Percentiles rank a stretch among this genome's conserved stretches.
Conservation (phyloP, 1,139 yeast species). For the Sporopachydermia cereana region DNA sequence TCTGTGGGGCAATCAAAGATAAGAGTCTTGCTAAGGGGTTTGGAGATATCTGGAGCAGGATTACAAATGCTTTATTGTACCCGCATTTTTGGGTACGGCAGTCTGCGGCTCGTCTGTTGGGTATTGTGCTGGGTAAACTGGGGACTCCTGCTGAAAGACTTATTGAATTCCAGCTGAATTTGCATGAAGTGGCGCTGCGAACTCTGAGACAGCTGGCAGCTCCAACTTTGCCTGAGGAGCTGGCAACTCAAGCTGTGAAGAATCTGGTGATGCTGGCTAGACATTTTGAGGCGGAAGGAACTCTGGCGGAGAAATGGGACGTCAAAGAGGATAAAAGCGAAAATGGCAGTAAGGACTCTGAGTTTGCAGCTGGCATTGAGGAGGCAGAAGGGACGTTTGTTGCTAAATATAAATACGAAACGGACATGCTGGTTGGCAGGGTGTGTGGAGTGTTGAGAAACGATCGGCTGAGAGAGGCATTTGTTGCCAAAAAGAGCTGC, state of each 20-base stretch:
- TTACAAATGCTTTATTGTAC: slow-evolving; percentile 50
- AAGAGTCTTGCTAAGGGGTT: slow-evolving; percentile 25
- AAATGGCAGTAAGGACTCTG: no score
- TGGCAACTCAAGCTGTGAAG: slow-evolving; percentile 57
- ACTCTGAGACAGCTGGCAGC: slow-evolving; percentile 72
- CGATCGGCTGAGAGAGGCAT: slow-evolving; percentile 42
- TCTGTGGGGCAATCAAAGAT: slow-evolving; percentile 19
- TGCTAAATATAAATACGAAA: slow-evolving; percentile 28
- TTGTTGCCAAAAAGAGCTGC: slow-evolving; percentile 52
- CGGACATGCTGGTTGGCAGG: slow-evolving; percentile 53
- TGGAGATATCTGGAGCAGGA: slow-evolving; percentile 37
- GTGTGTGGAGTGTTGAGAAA: slow-evolving; percentile 54
- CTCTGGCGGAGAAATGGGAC: slow-evolving; percentile 13
- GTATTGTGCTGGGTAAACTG: slow-evolving; percentile 34
- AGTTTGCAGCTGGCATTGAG: slow-evolving; percentile 3
- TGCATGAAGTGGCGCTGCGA: slow-evolving; percentile 44
- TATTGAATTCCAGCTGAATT: slow-evolving; percentile 18
- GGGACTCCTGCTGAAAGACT: slow-evolving; percentile 23
- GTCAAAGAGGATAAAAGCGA: slow-evolving; percentile 16
- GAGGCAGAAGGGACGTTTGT: slow-evolving; percentile 16
- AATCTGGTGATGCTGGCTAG: slow-evolving; percentile 51
- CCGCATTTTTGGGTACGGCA: slow-evolving; percentile 93
- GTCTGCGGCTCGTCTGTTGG: slow-evolving; percentile 50
- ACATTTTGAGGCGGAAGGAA: slow-evolving; percentile 40
- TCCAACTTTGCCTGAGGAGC: slow-evolving; percentile 52